Evolutionary conservation across 768 basidiomycete species (phyloP), one percentile per base, ranked within the genome.

Genomic region (Porpolomopsis calyptriformis): DNA sequence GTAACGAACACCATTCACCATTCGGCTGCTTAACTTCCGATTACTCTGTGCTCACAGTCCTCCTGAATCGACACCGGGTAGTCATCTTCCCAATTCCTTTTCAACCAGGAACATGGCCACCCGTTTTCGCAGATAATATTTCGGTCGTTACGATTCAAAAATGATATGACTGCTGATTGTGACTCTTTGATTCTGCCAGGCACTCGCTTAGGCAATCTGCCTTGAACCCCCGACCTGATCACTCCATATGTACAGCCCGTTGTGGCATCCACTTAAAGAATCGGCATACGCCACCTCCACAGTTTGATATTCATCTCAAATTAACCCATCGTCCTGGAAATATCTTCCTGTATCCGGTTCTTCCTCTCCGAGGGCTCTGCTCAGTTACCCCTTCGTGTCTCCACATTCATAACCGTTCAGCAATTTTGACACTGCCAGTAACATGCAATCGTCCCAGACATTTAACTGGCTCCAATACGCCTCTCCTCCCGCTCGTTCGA

Each of bases 381-480:
- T 12, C 29, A 25, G 20, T 35, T 41, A 39, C 45, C 18, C 24
- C 40, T 14, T 12, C 25, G 29, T 35, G 23, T 16, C 23, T 38
- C 36, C 43, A 25, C n/a, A n/a, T n/a, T n/a, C n/a, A n/a, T n/a
- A 19, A 35, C 20, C n/a, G 37, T 43, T 36, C 33, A 10, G 12
- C 31, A 11, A 11, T 36, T 11, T 48, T 38, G 11, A 3, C 43
- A 19, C 73, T 60, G 73, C 73, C 67, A 35, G 26, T 57, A 44
- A n/a, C 29, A 42, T 26, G 54, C 55, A 47, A 54, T 49, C 52
- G 63, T 26, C 45, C 11, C 45, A 37, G 35, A 19, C 34, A 56
- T 57, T 67, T 66, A 52, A 64, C 58, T 64, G 64, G 64, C 53
- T 60, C 47, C 38, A 52, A 45, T 54, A 50, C 47, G 45, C 57